Evolutionary conservation across 2,329 filamentous ascomycete genomes (phyloP), one percentile per base, ranked within the genome.

Genomic region (Penicillium palitans): DNA sequence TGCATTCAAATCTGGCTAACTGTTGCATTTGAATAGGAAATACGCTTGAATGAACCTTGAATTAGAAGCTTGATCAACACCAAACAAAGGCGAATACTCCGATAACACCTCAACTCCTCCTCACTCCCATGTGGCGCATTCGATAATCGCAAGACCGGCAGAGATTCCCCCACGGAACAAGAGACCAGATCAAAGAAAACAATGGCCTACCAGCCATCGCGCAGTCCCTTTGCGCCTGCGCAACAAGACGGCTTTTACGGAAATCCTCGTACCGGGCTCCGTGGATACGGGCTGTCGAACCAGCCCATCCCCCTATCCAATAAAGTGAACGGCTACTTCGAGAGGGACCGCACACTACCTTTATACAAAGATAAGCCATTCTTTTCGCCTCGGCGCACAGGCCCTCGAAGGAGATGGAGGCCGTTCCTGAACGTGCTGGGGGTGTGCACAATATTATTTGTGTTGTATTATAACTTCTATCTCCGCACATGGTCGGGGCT

Each of bases 311-410:
- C 78, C 48, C 80, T 91, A 40, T 80, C 88, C 49, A 83, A 84
- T 66, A 85, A 84, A 61, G 80, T 91, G 37, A 84, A 83, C 51
- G 82, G 81, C 58, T 82, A 92, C 60, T 87, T 93, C 61, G 84
- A 87, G 39, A 76, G 76, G 50, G 79, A 82, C 48, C 80, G 84
- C 77, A 80, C 86, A 58, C 79, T 99, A 62, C 95, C 95, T 46
- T 93, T 98, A 90, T 99, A 99, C 80, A 99, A 99, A 78, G 95
- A 99, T 78, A 99, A 99, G 75, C 95, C 95, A n/a, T 95, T 90
- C 72, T 79, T 76, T 57, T 68, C 75, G n/a, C 72, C 76, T 60
- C 81, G 84, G 66, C 84, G 84, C 67, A 80, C 73, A n/a, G 70
- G 81, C 61, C 81, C 81, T 52, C 81, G 85, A 35, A 76, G 85